phyloP scores from a whole-genome alignment of 805 yeast genomes.

The Wickerhamomyces bisporus region DNA sequence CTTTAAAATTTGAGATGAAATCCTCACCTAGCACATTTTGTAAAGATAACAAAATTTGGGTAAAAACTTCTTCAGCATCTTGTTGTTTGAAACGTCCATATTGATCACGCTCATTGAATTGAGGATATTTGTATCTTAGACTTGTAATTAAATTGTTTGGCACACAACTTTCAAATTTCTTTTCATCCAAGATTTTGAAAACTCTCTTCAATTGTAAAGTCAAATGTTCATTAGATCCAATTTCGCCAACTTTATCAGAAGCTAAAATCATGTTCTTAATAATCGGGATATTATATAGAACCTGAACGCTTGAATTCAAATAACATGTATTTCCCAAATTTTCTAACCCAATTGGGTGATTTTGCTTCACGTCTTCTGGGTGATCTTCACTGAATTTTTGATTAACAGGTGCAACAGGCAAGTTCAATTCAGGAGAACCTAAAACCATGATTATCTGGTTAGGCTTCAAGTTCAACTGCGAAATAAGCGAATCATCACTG shows the following conservation, averaged over 20 bases:
- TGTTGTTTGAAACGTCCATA: conserved; percentile 84
- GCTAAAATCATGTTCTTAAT: conserved; percentile 57
- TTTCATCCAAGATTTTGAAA: conserved; percentile 36
- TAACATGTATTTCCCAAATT: conserved; percentile 97
- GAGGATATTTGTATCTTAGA: conserved; percentile 71
- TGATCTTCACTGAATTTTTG: conserved; percentile 54
- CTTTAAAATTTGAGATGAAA: conserved; percentile 53
- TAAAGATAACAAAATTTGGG: conserved; percentile 62
- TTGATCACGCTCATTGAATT: conserved; percentile 75
- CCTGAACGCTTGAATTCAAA: conserved; percentile 84
- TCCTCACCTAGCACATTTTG: conserved; percentile 42
- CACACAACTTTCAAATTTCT: conserved; percentile 43
- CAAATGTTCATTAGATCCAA: conserved; percentile 31
- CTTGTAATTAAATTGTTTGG: conserved; percentile 66
- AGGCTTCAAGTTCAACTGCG: conserved; percentile 51
- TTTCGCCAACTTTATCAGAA: conserved; percentile 35
- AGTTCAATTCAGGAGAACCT: conserved; percentile 78
- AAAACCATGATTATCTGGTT: conserved; percentile 77
- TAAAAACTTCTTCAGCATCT: conserved; percentile 95
- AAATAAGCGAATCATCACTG: conserved; percentile 50
- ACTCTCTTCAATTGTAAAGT: conserved; percentile 45
- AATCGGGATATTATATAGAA: conserved; percentile 73
- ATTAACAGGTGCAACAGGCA: conserved; percentile 48
- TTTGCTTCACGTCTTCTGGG: conserved; percentile 29
- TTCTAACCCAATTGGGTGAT: conserved; percentile 79